A percentile compares a stretch with the other conserved stretches of the same genome.
These are phyloP conservation scores for Macadamia integrifolia DNA, from an alignment of 164 flowering plant species.

Conservation along the genomic window DNA sequence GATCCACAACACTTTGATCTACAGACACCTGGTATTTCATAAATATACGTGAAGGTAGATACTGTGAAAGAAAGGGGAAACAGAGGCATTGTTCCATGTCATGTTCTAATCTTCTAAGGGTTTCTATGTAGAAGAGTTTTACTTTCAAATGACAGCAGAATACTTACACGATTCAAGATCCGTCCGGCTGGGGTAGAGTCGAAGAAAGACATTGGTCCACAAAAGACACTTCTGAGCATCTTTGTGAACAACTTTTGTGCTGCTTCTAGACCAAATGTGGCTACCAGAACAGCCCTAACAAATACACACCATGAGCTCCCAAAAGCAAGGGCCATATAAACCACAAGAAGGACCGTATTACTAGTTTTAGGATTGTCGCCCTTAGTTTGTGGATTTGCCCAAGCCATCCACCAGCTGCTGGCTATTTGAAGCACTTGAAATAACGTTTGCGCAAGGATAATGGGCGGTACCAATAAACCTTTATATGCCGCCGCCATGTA, in stretches of 20 bases:
- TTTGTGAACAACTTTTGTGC: slow-evolving; percentile 83
- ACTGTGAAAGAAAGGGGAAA: slow-evolving; percentile 1
- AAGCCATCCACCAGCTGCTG: slow-evolving; percentile 99
- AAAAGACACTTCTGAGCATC: slow-evolving; percentile 80
- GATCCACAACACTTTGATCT: slow-evolving; percentile 99
- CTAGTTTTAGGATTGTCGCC: slow-evolving; percentile 72
- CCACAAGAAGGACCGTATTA: slow-evolving; percentile 64
- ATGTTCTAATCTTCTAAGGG: slow-evolving; percentile 1
- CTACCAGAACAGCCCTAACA: slow-evolving; percentile 90
- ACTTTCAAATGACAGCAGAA: slow-evolving; percentile 11
- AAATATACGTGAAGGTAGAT: slow-evolving; percentile 7
- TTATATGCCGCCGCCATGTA: slow-evolving; percentile 97
- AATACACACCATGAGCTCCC: slow-evolving; percentile 95
- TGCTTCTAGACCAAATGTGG: slow-evolving; percentile 92
- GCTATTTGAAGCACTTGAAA: slow-evolving; percentile 97
- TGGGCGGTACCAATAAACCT: slow-evolving; percentile 77
- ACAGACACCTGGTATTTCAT: slow-evolving; percentile 70
- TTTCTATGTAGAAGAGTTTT: neutral
- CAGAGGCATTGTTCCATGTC: neutral
- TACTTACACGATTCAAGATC: slow-evolving; percentile 90
- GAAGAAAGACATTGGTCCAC: slow-evolving; percentile 97
- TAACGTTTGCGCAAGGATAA: slow-evolving; percentile 68
- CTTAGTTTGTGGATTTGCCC: slow-evolving; percentile 96
- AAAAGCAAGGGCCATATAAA: slow-evolving; percentile 95
- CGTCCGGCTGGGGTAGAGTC: slow-evolving; percentile 98